These are phyloP conservation scores for Peziza echinospora DNA, from an alignment of 495 filamentous ascomycete genomes.

Conservation along the genomic window DNA sequence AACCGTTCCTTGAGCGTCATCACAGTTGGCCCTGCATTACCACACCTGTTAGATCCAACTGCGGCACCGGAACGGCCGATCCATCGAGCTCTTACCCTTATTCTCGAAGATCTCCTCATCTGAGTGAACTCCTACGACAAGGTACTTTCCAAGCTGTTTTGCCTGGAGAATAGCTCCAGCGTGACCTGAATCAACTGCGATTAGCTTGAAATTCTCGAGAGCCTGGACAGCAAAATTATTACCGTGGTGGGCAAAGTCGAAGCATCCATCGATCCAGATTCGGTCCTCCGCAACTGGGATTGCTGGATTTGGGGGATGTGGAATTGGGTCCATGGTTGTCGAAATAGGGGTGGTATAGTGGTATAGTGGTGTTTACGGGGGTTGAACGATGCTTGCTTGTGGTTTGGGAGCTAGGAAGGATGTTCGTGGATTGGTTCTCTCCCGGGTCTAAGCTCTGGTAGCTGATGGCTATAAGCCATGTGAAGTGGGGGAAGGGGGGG, in stretches of 20 bases:
- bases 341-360: neutral
- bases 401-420: no score
- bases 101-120: conserved; percentile 88
- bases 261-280: conserved; percentile 96
- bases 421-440: no score
- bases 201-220: neutral
- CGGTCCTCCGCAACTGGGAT: conserved; percentile 34
- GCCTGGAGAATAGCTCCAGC: conserved; percentile 93
- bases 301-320: conserved; percentile 1
- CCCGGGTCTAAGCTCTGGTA: no score
- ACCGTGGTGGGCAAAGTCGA: conserved; percentile 97
- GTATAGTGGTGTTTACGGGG: no score
- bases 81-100: no score
- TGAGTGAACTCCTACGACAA: conserved; percentile 80
- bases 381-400: no score
- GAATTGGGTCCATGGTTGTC: neutral
- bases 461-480: no score
- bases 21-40: conserved; percentile 53
- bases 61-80: no score
- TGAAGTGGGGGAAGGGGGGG: no score
- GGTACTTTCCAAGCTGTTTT: conserved; percentile 59
- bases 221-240: no score
- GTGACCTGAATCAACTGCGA: conserved; percentile 38
- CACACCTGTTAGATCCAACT: no score
- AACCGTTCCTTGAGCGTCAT: conserved; percentile 73